Percentiles rank a stretch among this genome's conserved stretches.
Conservation (phyloP, 2,329 filamentous ascomycete species). For the Cylindrodendrum hubeiense region DNA sequence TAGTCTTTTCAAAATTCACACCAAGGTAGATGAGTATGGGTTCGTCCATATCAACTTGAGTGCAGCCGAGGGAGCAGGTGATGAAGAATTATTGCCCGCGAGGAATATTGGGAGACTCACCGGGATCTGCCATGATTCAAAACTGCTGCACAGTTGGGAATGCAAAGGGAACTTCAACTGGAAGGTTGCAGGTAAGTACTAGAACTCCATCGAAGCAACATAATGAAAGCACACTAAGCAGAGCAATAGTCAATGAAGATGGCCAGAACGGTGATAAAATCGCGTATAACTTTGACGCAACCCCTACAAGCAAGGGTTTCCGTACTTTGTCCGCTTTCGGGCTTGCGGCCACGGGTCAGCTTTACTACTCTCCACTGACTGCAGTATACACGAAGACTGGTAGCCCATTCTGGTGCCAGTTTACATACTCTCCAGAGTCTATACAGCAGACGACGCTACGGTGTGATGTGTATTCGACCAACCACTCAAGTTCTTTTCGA, state of each 20-base stretch:
- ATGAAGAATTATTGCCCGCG: not conserved
- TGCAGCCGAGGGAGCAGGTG: not conserved
- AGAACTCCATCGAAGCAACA: not conserved
- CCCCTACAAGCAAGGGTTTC: not conserved
- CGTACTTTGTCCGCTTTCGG: not conserved
- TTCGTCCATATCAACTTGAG: constrained; percentile 25
- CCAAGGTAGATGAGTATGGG: constrained; percentile 3
- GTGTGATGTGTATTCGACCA: constrained; percentile 25
- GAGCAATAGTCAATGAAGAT: not conserved
- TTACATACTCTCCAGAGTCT: constrained; percentile 24
- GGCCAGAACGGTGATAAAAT: not conserved
- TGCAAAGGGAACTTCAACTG: constrained; percentile 22
- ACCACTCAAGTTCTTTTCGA: no score
- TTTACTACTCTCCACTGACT: constrained; percentile 12
- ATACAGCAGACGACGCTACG: constrained; percentile 18
- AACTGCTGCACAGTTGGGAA: constrained; percentile 11
- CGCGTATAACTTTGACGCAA: not conserved
- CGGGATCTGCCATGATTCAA: not conserved
- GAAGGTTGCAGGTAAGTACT: constrained; percentile 22
- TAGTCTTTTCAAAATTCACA: constrained; percentile 29
- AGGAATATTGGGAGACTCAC: not conserved
- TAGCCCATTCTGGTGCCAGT: constrained; percentile 27
- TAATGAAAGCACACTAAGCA: not conserved
- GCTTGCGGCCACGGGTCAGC: not conserved
- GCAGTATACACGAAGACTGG: constrained; percentile 1